Base-by-base conservation (phyloP, 352 stramenopile species). In the Nothophytophthora sp. region DNA sequence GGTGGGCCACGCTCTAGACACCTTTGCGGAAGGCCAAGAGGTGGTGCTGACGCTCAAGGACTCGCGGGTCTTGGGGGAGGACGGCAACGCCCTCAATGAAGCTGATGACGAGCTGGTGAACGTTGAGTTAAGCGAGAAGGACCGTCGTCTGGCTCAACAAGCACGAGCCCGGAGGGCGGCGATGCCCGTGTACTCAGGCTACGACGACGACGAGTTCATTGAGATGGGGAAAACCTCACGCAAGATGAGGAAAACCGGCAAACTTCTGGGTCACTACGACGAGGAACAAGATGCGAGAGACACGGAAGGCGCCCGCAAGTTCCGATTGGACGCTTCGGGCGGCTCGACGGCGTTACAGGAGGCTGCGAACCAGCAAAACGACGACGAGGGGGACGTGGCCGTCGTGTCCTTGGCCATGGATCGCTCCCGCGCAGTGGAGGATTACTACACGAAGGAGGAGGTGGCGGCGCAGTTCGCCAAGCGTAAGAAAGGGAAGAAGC, bases 201-300 rank as follows among this genome's bases (percentile, higher is more conserved):
- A 94, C 57, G 96, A 99, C 65, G 96, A 99, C 67, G 95, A 98
- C 52, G 96, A 99, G 69, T 99, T 99, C 66, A 78, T 98, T 53
- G 76, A 92, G 48, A 70, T 92, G 51, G 72, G 80, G n/a, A 59
- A 56, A 6, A 36, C 28, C 18, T 32, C 45, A 15, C 29, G 50
- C 8, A 77, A 78, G 50, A 65, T 62, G 32, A 73, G 63, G 34
- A 79, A 76, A 38, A 64, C 34, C 16, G 62, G 65, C 11, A 78
- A 76, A 20, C 43, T 97, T 22, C 41, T 97, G 30, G 70, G 79
- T 0, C 90, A 97, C n/a, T 97, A 97, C 55, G 88, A 97, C 43
- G 81, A 96, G 54, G 86, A 96, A 1, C 65, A 85, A 16, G 81
- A 96, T 22, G 62, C 63, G 15, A 50, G 45, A 30, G 62, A 68